Conservation (phyloP, 768 basidiomycete species). For the Termitomyces sp. region DNA sequence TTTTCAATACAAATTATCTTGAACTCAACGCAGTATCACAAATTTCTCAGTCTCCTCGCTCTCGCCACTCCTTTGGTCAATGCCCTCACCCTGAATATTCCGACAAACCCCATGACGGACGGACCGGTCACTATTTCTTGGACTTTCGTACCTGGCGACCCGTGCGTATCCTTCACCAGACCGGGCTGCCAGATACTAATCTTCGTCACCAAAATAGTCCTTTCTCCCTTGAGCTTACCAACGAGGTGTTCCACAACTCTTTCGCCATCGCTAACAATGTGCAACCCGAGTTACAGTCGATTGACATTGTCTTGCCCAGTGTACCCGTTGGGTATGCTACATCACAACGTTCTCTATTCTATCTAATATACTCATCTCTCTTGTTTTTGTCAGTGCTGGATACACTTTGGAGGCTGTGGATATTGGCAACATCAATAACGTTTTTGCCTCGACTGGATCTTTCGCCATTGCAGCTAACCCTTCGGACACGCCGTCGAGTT, state of each 20-base stretch:
- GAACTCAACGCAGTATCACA: background rate
- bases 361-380: background rate
- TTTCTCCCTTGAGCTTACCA: conserved; percentile 46
- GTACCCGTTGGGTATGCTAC: conserved; percentile 46
- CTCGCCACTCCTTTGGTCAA: conserved; percentile 43
- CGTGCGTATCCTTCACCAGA: too few species aligned
- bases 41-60: conserved; percentile 32
- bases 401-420: conserved; percentile 50
- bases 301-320: conserved; percentile 41
- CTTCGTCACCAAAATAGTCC: conserved; percentile 12
- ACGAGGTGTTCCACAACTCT: conserved; percentile 45
- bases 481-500: too few species aligned
- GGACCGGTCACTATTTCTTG: conserved; percentile 42
- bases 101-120: conserved; percentile 27
- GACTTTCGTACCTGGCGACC: conserved; percentile 39
- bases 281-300: conserved; percentile 21
- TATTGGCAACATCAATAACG: conserved; percentile 39
- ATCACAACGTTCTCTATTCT: background rate
- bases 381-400: conserved; percentile 27
- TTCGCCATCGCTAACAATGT: conserved; percentile 59
- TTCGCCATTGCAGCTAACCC: conserved; percentile 39
- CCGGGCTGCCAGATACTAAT: background rate
- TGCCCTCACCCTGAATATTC: conserved; percentile 43
- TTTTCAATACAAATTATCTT: too few species aligned
- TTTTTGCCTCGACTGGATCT: conserved; percentile 32